Percentiles rank a stretch among this genome's conserved stretches.
Conservation (phyloP, 257 asterid genomes). For the Solanum piurae region DNA sequence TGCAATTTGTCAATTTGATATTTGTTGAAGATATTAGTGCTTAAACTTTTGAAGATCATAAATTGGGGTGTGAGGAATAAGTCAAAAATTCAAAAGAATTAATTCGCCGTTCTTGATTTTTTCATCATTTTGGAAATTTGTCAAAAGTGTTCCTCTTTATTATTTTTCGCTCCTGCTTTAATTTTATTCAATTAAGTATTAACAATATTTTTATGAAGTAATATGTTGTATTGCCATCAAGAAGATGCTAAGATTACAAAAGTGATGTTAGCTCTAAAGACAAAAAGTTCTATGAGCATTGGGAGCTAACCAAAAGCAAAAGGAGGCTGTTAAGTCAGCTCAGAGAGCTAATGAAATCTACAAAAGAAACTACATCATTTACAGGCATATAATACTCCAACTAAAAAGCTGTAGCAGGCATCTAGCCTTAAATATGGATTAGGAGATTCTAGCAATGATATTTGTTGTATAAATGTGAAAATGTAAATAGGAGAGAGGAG, state of each 20-base stretch:
- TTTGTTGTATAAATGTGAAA: neutral
- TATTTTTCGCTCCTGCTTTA: neutral
- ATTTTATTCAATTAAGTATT: too few species aligned
- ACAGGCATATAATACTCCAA: neutral
- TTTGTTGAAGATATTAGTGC: neutral
- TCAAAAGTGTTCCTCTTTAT: neutral
- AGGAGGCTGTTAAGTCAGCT: neutral
- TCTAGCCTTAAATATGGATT: neutral
- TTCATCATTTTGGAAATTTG: neutral
- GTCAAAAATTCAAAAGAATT: neutral
- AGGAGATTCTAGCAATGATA: neutral
- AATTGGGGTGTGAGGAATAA: neutral
- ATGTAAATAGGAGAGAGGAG: neutral
- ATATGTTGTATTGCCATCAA: neutral
- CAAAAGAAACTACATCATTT: neutral
- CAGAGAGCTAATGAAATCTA: neutral
- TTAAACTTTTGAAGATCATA: neutral
- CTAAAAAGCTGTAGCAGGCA: neutral
- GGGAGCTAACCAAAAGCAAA: neutral
- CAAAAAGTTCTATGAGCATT: neutral
- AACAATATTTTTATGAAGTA: neutral
- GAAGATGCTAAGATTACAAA: neutral
- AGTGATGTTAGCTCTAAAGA: neutral
- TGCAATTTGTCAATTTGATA: neutral
- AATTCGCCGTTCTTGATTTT: neutral